Percentiles rank a stretch among this genome's conserved stretches.
These are phyloP conservation scores for Apiospora pterosperma DNA, from an alignment of 2,329 filamentous ascomycete species.

Conservation along the genomic window DNA sequence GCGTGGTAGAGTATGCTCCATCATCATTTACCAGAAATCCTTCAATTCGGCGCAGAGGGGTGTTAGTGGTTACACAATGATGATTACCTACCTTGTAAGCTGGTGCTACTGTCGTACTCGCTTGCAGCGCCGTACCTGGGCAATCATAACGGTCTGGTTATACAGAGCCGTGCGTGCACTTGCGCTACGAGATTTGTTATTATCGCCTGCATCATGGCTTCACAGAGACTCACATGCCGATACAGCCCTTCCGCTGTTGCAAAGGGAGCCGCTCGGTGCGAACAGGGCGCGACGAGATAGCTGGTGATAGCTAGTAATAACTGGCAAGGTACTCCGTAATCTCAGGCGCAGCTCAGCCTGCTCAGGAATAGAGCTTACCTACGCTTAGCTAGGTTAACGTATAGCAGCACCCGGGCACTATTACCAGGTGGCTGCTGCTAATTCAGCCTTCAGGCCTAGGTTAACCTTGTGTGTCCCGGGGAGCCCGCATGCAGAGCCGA, in stretches of 20 bases:
- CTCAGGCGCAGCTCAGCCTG: not conserved
- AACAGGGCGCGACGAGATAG: not conserved
- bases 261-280: not conserved
- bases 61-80: not conserved
- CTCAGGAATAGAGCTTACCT: not conserved
- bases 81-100: not conserved
- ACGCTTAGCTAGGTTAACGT: too few species aligned
- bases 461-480: not conserved
- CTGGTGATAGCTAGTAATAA: too few species aligned
- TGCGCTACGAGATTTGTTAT: not conserved
- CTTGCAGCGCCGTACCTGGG: not conserved
- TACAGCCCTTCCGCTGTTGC: too few species aligned
- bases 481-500: not conserved
- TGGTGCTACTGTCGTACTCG: not conserved
- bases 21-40: not conserved
- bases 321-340: too few species aligned
- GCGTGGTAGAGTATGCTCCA: not conserved
- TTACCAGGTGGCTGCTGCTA: not conserved
- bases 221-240: not conserved
- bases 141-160: not conserved
- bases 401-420: not conserved
- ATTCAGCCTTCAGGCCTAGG: not conserved
- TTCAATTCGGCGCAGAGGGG: not conserved
- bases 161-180: not conserved
- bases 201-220: not conserved